phyloP scores from a whole-genome alignment of 2,329 filamentous ascomycete genomes.

The Clonostachys chloroleuca region DNA sequence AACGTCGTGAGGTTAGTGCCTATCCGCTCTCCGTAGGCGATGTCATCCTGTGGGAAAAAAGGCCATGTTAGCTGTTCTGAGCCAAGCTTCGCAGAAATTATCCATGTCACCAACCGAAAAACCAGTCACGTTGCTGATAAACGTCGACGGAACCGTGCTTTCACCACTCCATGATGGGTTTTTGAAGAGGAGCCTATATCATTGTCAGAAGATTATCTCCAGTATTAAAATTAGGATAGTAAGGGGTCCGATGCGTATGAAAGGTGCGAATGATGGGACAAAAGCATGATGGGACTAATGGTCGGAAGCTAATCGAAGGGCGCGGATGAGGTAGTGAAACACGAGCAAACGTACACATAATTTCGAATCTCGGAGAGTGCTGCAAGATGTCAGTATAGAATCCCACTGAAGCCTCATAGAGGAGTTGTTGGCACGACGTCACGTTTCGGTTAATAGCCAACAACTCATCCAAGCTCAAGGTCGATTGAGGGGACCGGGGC shows the following conservation, averaged over 20 bases:
- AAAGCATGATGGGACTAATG: background rate
- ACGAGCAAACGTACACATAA: constrained; percentile 36
- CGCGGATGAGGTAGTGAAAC: background rate
- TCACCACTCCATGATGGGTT: constrained; percentile 51
- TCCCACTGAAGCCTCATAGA: background rate
- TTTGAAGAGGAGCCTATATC: constrained; percentile 51
- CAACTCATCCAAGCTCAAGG: no score
- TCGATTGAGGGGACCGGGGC: no score
- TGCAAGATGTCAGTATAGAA: constrained; percentile 25
- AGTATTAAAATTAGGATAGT: no score
- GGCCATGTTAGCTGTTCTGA: background rate
- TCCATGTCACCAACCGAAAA: constrained; percentile 37
- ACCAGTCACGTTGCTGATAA: constrained; percentile 53
- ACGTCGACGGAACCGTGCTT: constrained; percentile 44
- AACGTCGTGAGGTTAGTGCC: constrained; percentile 68
- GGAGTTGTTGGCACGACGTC: background rate
- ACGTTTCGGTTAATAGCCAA: no score
- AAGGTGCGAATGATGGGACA: background rate
- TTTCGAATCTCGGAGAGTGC: constrained; percentile 45
- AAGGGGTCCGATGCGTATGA: no score
- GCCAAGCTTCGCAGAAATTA: background rate
- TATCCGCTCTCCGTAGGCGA: constrained; percentile 49
- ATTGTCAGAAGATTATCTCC: background rate
- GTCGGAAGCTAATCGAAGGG: background rate
- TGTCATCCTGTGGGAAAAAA: constrained; percentile 21